These are phyloP conservation scores for Chlorella sorokiniana DNA, from an alignment of 139 green algal species.

Conservation along the genomic window DNA sequence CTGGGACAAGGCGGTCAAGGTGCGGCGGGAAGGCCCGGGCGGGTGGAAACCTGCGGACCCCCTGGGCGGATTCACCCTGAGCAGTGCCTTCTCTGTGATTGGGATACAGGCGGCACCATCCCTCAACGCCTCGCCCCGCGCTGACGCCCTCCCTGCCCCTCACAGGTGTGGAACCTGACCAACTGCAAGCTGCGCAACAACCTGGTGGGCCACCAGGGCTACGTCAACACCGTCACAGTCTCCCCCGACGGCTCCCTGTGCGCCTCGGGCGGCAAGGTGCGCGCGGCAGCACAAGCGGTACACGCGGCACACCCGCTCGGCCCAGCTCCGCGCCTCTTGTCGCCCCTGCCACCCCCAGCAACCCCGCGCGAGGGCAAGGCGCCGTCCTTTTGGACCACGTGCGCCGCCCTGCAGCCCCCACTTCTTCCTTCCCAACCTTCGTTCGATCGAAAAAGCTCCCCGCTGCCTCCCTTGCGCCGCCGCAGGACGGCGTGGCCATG, in stretches of 20 bases:
- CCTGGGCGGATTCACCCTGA: not conserved
- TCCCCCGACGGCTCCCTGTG: constrained; percentile 99
- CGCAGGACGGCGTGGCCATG: constrained; percentile 94
- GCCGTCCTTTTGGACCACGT: no score
- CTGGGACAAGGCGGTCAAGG: constrained; percentile 99
- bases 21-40: constrained; percentile 32
- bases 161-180: constrained; percentile 96
- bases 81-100: not conserved
- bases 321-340: no score
- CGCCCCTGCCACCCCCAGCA: no score
- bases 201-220: constrained; percentile 94
- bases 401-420: no score
- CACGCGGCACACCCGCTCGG: no score
- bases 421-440: no score
- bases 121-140: not conserved
- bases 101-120: not conserved
- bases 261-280: constrained; percentile 91
- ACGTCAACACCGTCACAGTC: constrained; percentile 97
- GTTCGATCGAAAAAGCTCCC: not conserved
- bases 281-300: no score
- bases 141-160: not conserved
- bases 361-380: no score
- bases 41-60: no score
- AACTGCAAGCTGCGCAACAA: constrained; percentile 99
- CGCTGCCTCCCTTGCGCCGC: not conserved